phyloP scores from a whole-genome alignment of 306 rosid genomes.

The Vigna radiata region DNA sequence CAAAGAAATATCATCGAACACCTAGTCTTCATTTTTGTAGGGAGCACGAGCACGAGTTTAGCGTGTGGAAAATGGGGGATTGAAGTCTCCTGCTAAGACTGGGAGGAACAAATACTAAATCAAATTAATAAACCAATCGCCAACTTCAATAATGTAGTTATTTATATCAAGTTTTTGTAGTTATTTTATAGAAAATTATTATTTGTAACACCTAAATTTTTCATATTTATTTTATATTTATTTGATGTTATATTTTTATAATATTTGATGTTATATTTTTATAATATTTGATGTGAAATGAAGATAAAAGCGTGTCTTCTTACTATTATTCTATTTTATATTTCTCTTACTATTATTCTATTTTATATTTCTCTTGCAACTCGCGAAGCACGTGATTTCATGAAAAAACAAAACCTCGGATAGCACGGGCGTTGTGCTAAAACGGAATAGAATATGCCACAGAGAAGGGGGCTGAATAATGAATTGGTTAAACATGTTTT shows the following conservation, averaged over 20 bases:
- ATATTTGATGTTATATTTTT: too few relatives aligned
- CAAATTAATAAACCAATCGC: background rate
- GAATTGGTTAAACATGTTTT: too few relatives aligned
- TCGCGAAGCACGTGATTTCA: conserved; percentile 30
- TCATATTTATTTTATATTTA: too few relatives aligned
- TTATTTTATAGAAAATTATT: too few relatives aligned
- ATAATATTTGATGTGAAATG: too few relatives aligned
- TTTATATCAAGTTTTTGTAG: background rate
- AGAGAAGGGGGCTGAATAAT: background rate
- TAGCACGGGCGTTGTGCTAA: conserved; percentile 1
- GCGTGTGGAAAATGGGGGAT: background rate
- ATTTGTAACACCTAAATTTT: too few relatives aligned
- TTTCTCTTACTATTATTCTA: too few relatives aligned
- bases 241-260: too few relatives aligned
- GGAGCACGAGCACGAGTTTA: background rate
- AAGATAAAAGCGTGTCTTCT: too few relatives aligned
- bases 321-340: too few relatives aligned
- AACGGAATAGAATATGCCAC: background rate
- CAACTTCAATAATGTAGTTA: background rate
- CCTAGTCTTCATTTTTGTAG: background rate
- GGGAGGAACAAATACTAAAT: background rate
- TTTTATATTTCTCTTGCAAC: too few relatives aligned
- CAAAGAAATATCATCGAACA: conserved; percentile 14
- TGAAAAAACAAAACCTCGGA: conserved; percentile 16
- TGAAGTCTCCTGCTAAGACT: background rate